These are phyloP conservation scores for Colletotrichum noveboracense DNA, from an alignment of 2,329 filamentous ascomycete genomes.

Conservation along the genomic window DNA sequence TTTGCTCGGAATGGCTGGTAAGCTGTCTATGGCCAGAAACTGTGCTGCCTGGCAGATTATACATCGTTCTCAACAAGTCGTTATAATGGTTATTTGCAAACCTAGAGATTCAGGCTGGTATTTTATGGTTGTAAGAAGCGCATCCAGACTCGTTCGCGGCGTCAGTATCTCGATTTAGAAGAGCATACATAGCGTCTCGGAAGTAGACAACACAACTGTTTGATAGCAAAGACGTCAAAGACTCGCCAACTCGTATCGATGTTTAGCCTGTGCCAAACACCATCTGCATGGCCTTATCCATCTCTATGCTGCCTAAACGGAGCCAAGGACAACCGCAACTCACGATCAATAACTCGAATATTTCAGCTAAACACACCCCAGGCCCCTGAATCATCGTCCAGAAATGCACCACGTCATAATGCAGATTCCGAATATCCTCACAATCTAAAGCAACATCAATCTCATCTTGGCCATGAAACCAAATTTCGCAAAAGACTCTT, in stretches of 20 bases:
- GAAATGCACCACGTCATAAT: not conserved
- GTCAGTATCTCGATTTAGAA: not conserved
- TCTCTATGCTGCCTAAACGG: not conserved
- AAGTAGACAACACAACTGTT: not conserved
- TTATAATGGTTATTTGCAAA: too few species aligned
- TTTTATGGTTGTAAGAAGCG: too few species aligned
- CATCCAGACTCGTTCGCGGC: too few species aligned
- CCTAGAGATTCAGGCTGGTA: too few species aligned
- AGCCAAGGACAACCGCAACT: not conserved
- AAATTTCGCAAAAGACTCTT: not conserved
- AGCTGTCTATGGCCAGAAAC: not conserved
- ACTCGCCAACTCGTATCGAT: not conserved
- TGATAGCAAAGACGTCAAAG: not conserved
- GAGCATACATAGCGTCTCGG: not conserved
- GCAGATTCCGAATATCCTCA: not conserved
- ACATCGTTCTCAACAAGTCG: rapidly evolving
- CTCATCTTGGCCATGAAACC: not conserved
- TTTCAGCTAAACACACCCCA: not conserved
- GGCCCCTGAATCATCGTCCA: not conserved
- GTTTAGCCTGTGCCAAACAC: not conserved
- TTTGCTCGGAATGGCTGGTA: not conserved
- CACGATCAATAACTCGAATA: not conserved
- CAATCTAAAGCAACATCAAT: not conserved
- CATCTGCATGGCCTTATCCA: not conserved
- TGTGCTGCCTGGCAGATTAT: not conserved